These are phyloP conservation scores for Alloteropsis angusta DNA, from an alignment of 202 grass and related monocot species.

Conservation along the genomic window DNA sequence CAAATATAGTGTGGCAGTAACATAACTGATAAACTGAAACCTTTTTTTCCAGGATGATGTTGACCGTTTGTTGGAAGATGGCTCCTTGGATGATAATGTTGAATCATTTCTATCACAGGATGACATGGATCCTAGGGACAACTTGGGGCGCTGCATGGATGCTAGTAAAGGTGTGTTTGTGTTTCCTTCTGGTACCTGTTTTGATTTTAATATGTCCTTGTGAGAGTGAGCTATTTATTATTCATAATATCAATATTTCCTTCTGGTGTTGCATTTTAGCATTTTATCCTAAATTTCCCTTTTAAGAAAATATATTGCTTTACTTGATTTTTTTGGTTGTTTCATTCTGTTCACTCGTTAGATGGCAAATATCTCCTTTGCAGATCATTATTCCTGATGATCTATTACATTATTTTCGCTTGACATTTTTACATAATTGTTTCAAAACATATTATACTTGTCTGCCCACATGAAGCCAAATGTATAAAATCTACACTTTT, in stretches of 20 bases:
- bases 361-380: not conserved
- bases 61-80: constrained; percentile 92
- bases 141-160: constrained; percentile 75
- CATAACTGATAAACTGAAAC: not conserved
- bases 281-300: not conserved
- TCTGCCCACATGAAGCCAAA: not conserved
- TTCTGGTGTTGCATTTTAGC: not conserved
- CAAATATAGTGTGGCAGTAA: not conserved
- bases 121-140: constrained; percentile 90
- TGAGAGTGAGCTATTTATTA: not conserved
- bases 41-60: constrained; percentile 79
- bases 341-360: not conserved
- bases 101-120: constrained; percentile 99
- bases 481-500: not conserved
- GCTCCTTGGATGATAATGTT: constrained; percentile 91
- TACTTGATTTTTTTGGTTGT: not conserved
- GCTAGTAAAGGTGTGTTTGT: constrained; percentile 66
- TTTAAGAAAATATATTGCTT: not conserved
- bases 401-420: not conserved
- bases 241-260: constrained; percentile 1
- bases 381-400: not conserved
- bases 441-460: constrained; percentile 3
- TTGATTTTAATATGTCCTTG: constrained; percentile 8
- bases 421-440: not conserved
- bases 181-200: constrained; percentile 18